phyloP scores from a whole-genome alignment of 1,284 basidiomycete species.

The Meira nashicola region DNA sequence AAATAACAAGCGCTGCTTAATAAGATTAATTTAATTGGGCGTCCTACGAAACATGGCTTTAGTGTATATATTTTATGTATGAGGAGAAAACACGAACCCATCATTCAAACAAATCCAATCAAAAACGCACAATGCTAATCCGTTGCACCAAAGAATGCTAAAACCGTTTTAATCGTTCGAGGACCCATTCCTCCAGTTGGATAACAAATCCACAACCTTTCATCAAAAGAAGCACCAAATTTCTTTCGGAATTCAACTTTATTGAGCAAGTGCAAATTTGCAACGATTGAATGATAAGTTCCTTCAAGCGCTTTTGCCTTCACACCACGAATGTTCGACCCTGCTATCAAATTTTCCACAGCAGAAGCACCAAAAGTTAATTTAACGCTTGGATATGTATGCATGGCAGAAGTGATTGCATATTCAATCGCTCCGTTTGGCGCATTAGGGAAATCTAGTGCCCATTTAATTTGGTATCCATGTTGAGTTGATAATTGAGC shows the following conservation, averaged over 20 bases:
- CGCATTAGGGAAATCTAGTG: slow-evolving; percentile 60
- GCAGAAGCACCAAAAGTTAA: slow-evolving; percentile 55
- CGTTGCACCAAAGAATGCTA: slow-evolving; percentile 34
- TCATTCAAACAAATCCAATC: no score
- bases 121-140: no score
- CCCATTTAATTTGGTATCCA: slow-evolving; percentile 63
- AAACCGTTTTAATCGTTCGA: slow-evolving; percentile 37
- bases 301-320: slow-evolving; percentile 33
- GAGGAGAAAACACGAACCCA: no score
- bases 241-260: slow-evolving; percentile 49
- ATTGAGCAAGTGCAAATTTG: slow-evolving; percentile 32
- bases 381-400: slow-evolving; percentile 55
- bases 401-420: slow-evolving; percentile 58
- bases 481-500: slow-evolving; percentile 59
- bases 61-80: no score
- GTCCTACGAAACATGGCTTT: no score
- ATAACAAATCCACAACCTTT: slow-evolving; percentile 38
- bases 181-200: slow-evolving; percentile 41
- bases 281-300: slow-evolving; percentile 33
- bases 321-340: slow-evolving; percentile 39
- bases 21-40: no score
- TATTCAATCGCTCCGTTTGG: slow-evolving; percentile 59
- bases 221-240: slow-evolving; percentile 39
- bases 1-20: no score
- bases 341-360: slow-evolving; percentile 26